phyloP scores from a whole-genome alignment of 169 alveolate species.

The Eimeria mitis region DNA sequence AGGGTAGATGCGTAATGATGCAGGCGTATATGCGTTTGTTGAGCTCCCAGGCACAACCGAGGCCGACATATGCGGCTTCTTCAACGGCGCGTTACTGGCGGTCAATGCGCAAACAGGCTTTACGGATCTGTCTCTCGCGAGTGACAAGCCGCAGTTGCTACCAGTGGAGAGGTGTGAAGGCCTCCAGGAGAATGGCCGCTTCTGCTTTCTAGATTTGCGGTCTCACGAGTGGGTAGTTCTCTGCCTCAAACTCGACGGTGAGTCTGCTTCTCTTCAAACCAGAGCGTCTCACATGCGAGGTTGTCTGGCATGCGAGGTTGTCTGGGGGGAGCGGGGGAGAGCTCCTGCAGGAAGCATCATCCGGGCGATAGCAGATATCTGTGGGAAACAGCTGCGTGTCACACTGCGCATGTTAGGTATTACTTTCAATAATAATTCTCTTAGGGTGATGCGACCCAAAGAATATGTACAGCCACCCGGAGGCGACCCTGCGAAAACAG shows the following conservation, averaged over 20 bases:
- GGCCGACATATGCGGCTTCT: conserved; percentile 82
- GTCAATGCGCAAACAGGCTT: conserved; percentile 81
- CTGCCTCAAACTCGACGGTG: conserved; percentile 91
- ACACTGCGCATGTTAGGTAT: conserved; percentile 80
- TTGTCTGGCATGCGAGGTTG: no score
- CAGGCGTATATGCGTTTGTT: not conserved
- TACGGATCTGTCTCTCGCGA: conserved; percentile 44
- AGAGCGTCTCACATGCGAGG: not conserved
- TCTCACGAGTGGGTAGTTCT: conserved; percentile 88
- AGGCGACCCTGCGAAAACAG: conserved; percentile 87
- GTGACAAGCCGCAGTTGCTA: conserved; percentile 74
- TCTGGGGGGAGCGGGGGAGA: not conserved
- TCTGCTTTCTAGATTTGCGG: conserved; percentile 91
- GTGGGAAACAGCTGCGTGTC: not conserved
- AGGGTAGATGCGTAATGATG: not conserved
- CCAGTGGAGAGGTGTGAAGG: conserved; percentile 84
- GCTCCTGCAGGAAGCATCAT: not conserved
- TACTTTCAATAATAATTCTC: conserved; percentile 87
- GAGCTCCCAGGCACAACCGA: conserved; percentile 80
- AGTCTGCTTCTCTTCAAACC: not conserved
- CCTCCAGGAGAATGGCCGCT: conserved; percentile 82
- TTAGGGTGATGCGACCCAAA: conserved; percentile 90
- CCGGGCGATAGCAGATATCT: not conserved
- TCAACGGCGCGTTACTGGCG: conserved; percentile 84
- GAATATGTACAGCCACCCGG: conserved; percentile 91